Evolutionary conservation across 352 stramenopile species (phyloP), one percentile per base, ranked within the genome.

Genomic region (Pythium utonaiense): DNA sequence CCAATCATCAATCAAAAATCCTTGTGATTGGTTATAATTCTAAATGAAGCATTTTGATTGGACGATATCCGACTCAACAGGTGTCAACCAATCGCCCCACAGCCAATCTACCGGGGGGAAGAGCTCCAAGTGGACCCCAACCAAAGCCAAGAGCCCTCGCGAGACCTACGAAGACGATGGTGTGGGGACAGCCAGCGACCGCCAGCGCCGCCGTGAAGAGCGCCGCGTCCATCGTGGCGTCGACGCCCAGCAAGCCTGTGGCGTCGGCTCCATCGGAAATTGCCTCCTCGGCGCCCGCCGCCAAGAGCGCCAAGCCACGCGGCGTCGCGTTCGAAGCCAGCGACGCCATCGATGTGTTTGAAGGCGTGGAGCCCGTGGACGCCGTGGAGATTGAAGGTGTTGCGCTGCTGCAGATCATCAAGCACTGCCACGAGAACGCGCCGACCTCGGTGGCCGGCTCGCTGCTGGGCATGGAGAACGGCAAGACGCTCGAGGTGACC

Each of bases 391-490:
- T 95, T 49, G 86, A 95, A 42, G 86, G 86, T 44, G 82, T 93
- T 16, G 86, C 84, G 49, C 72, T 98, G 64, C 73, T 98, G 42
- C 93, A 98, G 80, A 94, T 98, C 71, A 95, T 99, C 71, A 99
- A 99, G 80, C 97, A 99, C 71, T 99, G 97, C 76, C 92, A 98
- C 63, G 96, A 99, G 69, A 96, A 88, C 53, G 77, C 98, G 34
- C 96, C 96, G 0, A 73, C 83, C 25, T 91, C 96, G 62, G 96
- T 98, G 25, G 91, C 96, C 17, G 97, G 97, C 21, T 98, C 95
- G 34, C 84, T 99, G 30, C 78, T 99, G 12, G 97, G 97, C 31
- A 79, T 99, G 58, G 92, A 97, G 60, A 85, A 86, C 27, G 87
- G 95, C 45, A 71, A 84, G 50, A 83, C 88, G 49, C 80, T 99